Conservation (phyloP, 1,139 yeast genomes). For the Spathaspora sp. region DNA sequence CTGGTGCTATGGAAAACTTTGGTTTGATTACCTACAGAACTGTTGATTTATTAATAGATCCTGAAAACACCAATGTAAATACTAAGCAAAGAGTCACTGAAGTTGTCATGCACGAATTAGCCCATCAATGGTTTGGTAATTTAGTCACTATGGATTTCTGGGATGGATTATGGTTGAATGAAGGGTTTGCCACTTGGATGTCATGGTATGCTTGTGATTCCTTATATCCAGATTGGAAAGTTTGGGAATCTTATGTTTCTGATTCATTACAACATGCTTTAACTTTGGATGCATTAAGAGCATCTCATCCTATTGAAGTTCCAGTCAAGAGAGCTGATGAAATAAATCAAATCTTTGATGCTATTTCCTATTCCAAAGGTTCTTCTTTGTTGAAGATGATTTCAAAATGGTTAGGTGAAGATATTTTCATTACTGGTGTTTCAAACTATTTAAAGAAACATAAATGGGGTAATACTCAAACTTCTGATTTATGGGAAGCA, state of each 20-base stretch:
- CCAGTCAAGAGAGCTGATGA: conserved; percentile 55
- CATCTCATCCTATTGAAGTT: conserved; percentile 60
- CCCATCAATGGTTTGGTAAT: conserved; percentile 69
- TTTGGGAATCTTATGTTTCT: conserved; percentile 53
- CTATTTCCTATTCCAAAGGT: conserved; percentile 75
- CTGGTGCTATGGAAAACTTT: conserved; percentile 66
- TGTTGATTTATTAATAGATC: conserved; percentile 52
- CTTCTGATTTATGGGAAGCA: conserved; percentile 82
- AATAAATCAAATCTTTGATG: conserved; percentile 58
- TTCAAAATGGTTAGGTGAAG: conserved; percentile 70
- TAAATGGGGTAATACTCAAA: conserved; percentile 76
- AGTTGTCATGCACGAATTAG: conserved; percentile 60
- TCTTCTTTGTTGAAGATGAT: conserved; percentile 78
- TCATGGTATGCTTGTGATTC: conserved; percentile 53
- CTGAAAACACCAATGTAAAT: conserved; percentile 40
- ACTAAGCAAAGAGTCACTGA: conserved; percentile 55
- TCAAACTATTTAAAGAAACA: conserved; percentile 71
- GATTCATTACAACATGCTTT: conserved; percentile 53
- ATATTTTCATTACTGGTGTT: conserved; percentile 69
- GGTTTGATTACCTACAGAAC: conserved; percentile 57
- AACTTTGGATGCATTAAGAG: conserved; percentile 50
- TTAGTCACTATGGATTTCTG: conserved; percentile 65
- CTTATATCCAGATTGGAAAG: conserved; percentile 58
- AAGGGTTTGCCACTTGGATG: conserved; percentile 64
- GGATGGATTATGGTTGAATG: conserved; percentile 65